Evolutionary conservation across 306 rosid genomes (phyloP).

Genomic region (Lathyrus sativus): DNA sequence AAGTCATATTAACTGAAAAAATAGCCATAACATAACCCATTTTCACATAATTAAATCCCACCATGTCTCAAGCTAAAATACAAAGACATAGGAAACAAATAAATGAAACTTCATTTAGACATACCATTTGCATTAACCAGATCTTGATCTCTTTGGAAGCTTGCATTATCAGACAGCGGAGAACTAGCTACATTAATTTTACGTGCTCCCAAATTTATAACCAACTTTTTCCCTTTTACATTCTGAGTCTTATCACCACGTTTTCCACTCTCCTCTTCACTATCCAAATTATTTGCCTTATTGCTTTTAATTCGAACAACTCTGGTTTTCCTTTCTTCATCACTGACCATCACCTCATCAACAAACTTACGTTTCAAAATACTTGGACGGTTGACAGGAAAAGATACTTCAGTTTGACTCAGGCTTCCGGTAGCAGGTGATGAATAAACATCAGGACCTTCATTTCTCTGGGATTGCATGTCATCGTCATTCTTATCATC

Average conservation of each 20-base stretch:
- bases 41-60: constrained; percentile 13
- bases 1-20: constrained; percentile 23
- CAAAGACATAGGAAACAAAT: background rate
- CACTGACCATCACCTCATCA: constrained; percentile 91
- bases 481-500: constrained; percentile 65
- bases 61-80: background rate
- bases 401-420: constrained; percentile 61
- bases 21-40: constrained; percentile 14
- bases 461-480: constrained; percentile 55
- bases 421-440: constrained; percentile 75
- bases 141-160: constrained; percentile 81
- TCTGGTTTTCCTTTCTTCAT: constrained; percentile 76
- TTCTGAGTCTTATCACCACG: constrained; percentile 55
- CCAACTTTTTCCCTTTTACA: constrained; percentile 86
- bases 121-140: constrained; percentile 62
- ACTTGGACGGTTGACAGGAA: constrained; percentile 59
- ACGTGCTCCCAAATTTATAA: constrained; percentile 83
- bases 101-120: constrained; percentile 1
- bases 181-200: constrained; percentile 85
- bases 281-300: constrained; percentile 57
- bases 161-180: constrained; percentile 83
- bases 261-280: constrained; percentile 79
- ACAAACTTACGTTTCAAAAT: constrained; percentile 80
- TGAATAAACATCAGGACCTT: constrained; percentile 56
- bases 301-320: constrained; percentile 73